Evolutionary conservation across 768 basidiomycete genomes (phyloP).

Genomic region (Lactarius evosmus): DNA sequence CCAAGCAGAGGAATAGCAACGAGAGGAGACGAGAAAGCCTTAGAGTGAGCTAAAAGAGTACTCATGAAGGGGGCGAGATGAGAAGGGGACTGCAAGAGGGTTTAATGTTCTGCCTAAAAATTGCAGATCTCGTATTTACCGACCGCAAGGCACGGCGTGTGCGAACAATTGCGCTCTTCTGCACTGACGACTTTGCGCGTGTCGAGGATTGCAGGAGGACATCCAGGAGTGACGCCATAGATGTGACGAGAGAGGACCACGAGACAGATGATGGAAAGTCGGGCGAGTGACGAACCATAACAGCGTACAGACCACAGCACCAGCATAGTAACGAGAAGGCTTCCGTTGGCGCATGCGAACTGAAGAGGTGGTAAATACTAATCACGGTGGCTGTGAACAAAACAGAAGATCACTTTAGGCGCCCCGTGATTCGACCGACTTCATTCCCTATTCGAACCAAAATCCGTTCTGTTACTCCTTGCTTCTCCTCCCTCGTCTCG

Average conservation of each 20-base stretch:
- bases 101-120: conserved; percentile 1
- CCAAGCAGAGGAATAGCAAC: conserved; percentile 56
- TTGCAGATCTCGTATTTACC: conserved; percentile 37
- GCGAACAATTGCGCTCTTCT: conserved; percentile 57
- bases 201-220: conserved; percentile 50
- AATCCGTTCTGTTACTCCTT: conserved; percentile 67
- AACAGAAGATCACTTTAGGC: conserved; percentile 50
- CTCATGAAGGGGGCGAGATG: conserved; percentile 50
- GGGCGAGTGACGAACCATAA: conserved; percentile 45
- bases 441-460: conserved; percentile 75
- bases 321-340: conserved; percentile 70
- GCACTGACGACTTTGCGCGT: conserved; percentile 55
- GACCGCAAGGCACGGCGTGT: conserved; percentile 66
- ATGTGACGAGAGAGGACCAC: conserved; percentile 52
- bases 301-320: conserved; percentile 60
- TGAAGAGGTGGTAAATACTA: conserved; percentile 10
- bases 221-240: conserved; percentile 61
- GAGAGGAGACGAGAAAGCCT: conserved; percentile 45
- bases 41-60: conserved; percentile 50
- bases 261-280: conserved; percentile 45
- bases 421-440: conserved; percentile 54
- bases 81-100: conserved; percentile 36
- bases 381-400: background rate
- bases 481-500: conserved; percentile 48
- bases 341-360: conserved; percentile 50